phyloP scores from a whole-genome alignment of 225 moss, liverwort and hornwort genomes.

The Neckera pumila region DNA sequence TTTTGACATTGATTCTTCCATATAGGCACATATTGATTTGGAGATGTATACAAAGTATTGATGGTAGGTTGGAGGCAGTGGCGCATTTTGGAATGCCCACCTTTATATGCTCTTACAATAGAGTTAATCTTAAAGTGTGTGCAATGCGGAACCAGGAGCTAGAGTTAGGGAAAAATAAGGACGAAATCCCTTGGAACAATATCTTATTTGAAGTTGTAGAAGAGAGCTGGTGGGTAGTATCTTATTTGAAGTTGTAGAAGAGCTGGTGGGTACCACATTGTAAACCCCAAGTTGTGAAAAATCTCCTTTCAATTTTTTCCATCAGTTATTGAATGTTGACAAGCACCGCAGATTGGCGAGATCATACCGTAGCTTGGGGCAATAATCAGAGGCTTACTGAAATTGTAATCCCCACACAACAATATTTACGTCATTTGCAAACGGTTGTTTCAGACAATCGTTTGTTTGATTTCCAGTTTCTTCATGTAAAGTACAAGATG shows the following conservation, averaged over 20 bases:
- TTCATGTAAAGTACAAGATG: neutral
- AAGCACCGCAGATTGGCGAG: neutral
- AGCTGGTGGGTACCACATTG: too few species aligned
- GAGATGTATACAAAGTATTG: neutral
- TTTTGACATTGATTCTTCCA: neutral
- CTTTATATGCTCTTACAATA: too few species aligned
- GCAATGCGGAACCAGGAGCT: too few species aligned
- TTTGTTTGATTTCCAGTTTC: neutral
- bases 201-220: too few species aligned
- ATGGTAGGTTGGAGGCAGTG: too few species aligned
- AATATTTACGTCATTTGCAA: neutral
- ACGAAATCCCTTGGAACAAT: too few species aligned
- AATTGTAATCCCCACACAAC: neutral
- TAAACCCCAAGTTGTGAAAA: too few species aligned
- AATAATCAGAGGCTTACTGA: neutral
- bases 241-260: too few species aligned
- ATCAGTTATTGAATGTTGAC: neutral
- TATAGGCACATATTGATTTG: neutral
- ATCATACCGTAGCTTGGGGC: neutral
- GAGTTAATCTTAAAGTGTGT: too few species aligned
- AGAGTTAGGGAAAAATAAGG: too few species aligned
- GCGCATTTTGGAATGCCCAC: too few species aligned
- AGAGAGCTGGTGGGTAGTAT: too few species aligned
- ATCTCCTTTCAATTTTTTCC: neutral
- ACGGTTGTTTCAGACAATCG: neutral